These are phyloP conservation scores for Incumbomyces lentus DNA, from an alignment of 2,329 filamentous ascomycete genomes.

Conservation along the genomic window DNA sequence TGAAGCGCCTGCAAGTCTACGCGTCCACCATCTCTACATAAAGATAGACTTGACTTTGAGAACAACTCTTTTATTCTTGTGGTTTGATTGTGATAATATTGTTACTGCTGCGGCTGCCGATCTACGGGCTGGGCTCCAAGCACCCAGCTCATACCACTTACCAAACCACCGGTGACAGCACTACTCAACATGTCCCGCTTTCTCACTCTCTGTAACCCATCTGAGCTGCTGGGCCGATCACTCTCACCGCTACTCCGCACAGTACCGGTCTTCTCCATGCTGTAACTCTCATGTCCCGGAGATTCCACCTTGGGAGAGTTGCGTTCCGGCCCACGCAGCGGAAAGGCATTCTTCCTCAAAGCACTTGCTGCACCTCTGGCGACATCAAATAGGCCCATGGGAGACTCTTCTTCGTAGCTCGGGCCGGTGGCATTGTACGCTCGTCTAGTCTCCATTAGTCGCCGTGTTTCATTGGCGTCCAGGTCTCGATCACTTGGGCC, in stretches of 20 bases:
- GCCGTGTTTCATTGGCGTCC: constrained; percentile 35
- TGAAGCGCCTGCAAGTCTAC: too few species aligned
- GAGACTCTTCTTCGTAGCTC: constrained; percentile 32
- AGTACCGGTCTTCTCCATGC: not conserved
- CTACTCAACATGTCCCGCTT: constrained; percentile 50
- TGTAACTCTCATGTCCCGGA: not conserved
- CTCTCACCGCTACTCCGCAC: constrained; percentile 5
- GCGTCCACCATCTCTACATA: too few species aligned
- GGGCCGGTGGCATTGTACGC: constrained; percentile 18
- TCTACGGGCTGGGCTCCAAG: constrained; percentile 41
- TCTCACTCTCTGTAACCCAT: constrained; percentile 29
- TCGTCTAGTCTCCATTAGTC: constrained; percentile 28
- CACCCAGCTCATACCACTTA: constrained; percentile 55
- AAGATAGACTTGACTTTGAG: too few species aligned
- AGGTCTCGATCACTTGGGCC: constrained; percentile 34
- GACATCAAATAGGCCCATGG: constrained; percentile 43
- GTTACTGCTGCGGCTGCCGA: not conserved
- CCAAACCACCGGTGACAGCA: constrained; percentile 52
- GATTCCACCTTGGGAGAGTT: not conserved
- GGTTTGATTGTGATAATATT: not conserved
- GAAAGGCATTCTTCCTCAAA: constrained; percentile 36
- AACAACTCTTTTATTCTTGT: too few species aligned
- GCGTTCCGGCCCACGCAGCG: constrained; percentile 23
- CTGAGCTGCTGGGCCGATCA: constrained; percentile 5
- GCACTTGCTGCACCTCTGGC: constrained; percentile 40